Conservation (phyloP, 2,329 filamentous ascomycete genomes). For the Neonectria coccinea region DNA sequence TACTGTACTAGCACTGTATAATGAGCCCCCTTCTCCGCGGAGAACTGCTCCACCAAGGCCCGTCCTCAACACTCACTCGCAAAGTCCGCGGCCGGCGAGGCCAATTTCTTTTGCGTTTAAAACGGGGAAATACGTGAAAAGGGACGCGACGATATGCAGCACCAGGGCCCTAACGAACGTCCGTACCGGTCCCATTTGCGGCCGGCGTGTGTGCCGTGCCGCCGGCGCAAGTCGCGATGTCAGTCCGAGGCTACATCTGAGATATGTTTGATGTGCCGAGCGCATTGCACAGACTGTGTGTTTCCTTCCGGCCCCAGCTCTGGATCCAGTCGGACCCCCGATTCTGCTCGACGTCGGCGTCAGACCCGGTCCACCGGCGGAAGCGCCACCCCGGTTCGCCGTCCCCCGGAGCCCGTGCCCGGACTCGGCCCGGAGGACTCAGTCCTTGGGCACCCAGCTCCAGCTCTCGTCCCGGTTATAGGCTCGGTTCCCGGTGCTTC, state of each 20-base stretch:
- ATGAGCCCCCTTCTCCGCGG: constrained; percentile 11
- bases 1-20: constrained; percentile 24
- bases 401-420: constrained; percentile 6
- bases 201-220: constrained; percentile 70
- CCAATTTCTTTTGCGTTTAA: neutral
- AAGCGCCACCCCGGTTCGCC: constrained; percentile 10
- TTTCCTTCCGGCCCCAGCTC: constrained; percentile 57
- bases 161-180: constrained; percentile 44
- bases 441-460: neutral
- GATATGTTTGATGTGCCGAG: constrained; percentile 68
- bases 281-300: constrained; percentile 67
- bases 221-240: constrained; percentile 71
- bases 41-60: constrained; percentile 13
- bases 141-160: constrained; percentile 24
- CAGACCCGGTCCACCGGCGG: constrained; percentile 22
- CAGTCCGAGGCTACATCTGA: constrained; percentile 65
- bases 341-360: constrained; percentile 31
- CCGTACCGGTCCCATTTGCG: constrained; percentile 72
- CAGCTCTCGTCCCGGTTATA: neutral
- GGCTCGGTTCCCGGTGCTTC: neutral
- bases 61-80: constrained; percentile 1
- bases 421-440: constrained; percentile 1
- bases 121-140: constrained; percentile 1
- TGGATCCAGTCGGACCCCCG: constrained; percentile 32
- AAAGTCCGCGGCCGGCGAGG: constrained; percentile 19